Conservation (phyloP, 2,329 filamentous ascomycete species). For the Sclerotinia subarctica region DNA sequence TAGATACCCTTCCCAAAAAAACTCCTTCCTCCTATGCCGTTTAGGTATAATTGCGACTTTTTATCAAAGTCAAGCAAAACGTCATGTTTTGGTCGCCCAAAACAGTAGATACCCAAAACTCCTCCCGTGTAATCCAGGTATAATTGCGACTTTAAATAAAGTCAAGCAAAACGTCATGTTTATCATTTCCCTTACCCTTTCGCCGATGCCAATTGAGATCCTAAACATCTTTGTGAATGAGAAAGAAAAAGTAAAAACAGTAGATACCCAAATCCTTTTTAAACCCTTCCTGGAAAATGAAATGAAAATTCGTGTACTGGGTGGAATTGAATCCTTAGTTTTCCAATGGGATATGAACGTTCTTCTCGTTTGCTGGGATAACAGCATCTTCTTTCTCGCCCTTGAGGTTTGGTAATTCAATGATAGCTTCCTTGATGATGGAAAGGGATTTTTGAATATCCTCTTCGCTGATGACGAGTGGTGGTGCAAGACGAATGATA, state of each 20-base stretch:
- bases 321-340: background rate
- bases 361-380: constrained; percentile 58
- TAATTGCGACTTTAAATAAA: constrained; percentile 2
- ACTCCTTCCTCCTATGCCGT: background rate
- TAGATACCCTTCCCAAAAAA: background rate
- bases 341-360: constrained; percentile 49
- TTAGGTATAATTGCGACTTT: constrained; percentile 3
- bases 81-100: constrained; percentile 3
- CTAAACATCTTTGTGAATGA: constrained; percentile 11
- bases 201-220: constrained; percentile 11
- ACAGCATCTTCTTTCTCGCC: constrained; percentile 53
- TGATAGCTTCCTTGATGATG: constrained; percentile 79
- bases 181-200: background rate
- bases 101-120: constrained; percentile 12
- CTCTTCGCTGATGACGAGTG: constrained; percentile 86
- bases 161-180: constrained; percentile 17
- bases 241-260: constrained; percentile 7
- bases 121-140: constrained; percentile 3
- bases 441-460: constrained; percentile 74
- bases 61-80: constrained; percentile 6
- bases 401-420: constrained; percentile 71
- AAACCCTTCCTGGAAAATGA: background rate
- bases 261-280: constrained; percentile 11
- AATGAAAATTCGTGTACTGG: background rate
- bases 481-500: constrained; percentile 96